Conservation (phyloP, 2,329 filamentous ascomycete species). For the Epichloe festucae region DNA sequence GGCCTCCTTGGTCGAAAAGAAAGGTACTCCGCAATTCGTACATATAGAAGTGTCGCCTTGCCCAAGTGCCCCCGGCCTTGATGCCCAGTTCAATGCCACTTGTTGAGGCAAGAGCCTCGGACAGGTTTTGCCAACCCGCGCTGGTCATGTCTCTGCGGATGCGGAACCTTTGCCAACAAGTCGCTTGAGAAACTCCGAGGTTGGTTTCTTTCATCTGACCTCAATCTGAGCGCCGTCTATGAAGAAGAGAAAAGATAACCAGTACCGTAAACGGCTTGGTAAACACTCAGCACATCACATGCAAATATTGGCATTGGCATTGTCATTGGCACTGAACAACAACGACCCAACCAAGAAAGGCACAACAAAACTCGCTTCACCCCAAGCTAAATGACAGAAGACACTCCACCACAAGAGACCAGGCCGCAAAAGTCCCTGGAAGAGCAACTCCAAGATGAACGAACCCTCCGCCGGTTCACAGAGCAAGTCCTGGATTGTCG, state of each 20-base stretch:
- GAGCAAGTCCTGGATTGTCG: conserved; percentile 24
- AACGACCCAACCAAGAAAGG: too few species aligned
- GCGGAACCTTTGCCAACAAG: neutral
- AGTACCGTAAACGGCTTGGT: too few species aligned
- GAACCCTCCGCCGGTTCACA: conserved; percentile 21
- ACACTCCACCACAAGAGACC: neutral
- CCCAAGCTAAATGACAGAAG: neutral
- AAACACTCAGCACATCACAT: too few species aligned
- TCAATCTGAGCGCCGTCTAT: too few species aligned
- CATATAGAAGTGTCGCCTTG: neutral
- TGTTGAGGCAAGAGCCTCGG: neutral
- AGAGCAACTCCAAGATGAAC: conserved; percentile 18
- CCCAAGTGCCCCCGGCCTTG: neutral
- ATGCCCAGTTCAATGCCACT: neutral
- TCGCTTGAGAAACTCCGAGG: too few species aligned
- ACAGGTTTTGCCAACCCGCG: neutral
- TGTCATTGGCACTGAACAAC: too few species aligned
- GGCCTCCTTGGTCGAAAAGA: neutral
- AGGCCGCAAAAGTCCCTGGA: conserved; percentile 9
- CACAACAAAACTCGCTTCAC: neutral
- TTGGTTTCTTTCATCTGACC: too few species aligned
- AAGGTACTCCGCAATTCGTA: too few species aligned
- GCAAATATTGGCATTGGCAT: too few species aligned
- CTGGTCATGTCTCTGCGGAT: neutral
- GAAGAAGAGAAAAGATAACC: too few species aligned